These are phyloP conservation scores for Coemansia sp. DNA, from an alignment of 192 early-diverging fungal genomes.

Conservation along the genomic window DNA sequence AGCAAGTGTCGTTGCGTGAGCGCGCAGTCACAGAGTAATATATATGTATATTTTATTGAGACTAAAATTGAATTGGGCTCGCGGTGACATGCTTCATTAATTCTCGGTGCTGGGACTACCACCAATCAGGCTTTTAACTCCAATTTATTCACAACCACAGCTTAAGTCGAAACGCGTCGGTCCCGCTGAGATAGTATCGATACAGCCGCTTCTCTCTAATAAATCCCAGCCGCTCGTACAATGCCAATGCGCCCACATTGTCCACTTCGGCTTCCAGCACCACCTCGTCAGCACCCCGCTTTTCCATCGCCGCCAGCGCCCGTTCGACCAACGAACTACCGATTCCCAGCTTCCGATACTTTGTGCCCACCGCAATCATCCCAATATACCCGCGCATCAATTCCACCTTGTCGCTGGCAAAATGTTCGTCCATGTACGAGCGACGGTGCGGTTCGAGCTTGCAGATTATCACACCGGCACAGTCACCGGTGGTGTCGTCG, in stretches of 20 bases:
- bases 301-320: slow-evolving; percentile 73
- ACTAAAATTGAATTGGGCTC: too few relatives aligned
- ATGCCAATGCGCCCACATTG: slow-evolving; percentile 74
- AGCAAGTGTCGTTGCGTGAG: too few relatives aligned
- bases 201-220: slow-evolving; percentile 85
- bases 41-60: too few relatives aligned
- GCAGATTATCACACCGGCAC: slow-evolving; percentile 86
- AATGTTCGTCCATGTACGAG: slow-evolving; percentile 14
- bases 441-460: slow-evolving; percentile 65
- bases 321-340: slow-evolving; percentile 67
- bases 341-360: slow-evolving; percentile 75
- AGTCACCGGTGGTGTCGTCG: slow-evolving; percentile 39
- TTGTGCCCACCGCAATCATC: slow-evolving; percentile 90
- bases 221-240: slow-evolving; percentile 92
- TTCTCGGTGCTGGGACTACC: too few relatives aligned
- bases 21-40: too few relatives aligned
- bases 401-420: neutral
- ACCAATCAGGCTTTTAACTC: too few relatives aligned
- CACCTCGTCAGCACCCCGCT: slow-evolving; percentile 76
- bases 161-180: slow-evolving; percentile 84
- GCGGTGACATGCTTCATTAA: too few relatives aligned
- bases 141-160: slow-evolving; percentile 45
- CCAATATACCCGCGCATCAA: slow-evolving; percentile 87
- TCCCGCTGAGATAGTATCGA: slow-evolving; percentile 91
- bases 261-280: slow-evolving; percentile 83